Base-by-base conservation (phyloP, 2,329 filamentous ascomycete genomes). In the Diplodia sapinea region DNA sequence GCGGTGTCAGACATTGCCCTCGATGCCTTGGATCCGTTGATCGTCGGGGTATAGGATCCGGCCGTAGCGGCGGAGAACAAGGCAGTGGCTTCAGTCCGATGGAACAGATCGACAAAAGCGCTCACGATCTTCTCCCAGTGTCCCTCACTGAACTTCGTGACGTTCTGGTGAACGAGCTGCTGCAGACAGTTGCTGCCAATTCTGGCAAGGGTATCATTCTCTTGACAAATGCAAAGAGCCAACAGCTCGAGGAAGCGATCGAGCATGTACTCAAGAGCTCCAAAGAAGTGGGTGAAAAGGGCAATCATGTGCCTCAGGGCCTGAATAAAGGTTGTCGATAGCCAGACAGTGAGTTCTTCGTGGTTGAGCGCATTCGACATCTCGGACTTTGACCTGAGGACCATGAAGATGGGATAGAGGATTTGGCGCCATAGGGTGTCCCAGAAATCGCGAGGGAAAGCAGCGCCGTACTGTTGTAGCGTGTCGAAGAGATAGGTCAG, bases 291-390 rank as follows among this genome's bases (percentile, higher is more conserved):
- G 0, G 96, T 99, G 79, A 99, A 99, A 29, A 99, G 87, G 0
- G 93, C 94, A 73, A 99, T 98, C 92, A 99, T 97, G 80, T 98
- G 97, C 68, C 95, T 90, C 66, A 99, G 83, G 1, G 95, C 95
- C 78, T 99, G 95, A 50, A 99, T 99, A 92, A 99, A 97, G 9
- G 95, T 99, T 0, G 95, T 99, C 0, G 95, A 98, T 29, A 99
- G 85, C 95, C 95, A 99, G 2, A 99, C 95, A 0, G 95, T 98
- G 23, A 98, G 85, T 76, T 99, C 95, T 79, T 99, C 96, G 74
- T 97, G 94, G 74, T 94, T 98, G 43, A 94, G 87, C 15, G 94
- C 94, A 75, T 97, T 97, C 31, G 90, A 90, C 91, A 98, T 96
- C 78, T 99, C 95, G 0, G 94, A 96, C 71, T 95, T 93, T 20